phyloP scores from a whole-genome alignment of 2,329 filamentous ascomycete genomes.

The Colletotrichum zoysiae region DNA sequence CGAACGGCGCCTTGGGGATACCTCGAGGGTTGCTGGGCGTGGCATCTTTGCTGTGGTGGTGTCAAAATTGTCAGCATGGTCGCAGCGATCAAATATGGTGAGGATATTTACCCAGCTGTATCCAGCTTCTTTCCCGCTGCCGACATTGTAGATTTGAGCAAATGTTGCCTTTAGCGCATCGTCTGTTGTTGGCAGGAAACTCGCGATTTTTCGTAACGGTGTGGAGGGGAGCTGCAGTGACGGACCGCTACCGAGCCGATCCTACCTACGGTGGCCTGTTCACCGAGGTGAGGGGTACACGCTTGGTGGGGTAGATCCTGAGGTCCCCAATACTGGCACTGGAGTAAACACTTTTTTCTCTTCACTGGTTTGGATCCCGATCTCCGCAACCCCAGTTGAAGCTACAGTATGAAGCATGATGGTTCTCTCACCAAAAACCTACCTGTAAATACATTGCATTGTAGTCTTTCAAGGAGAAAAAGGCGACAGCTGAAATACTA shows the following conservation, averaged over 20 bases:
- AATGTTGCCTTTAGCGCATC: slow-evolving; percentile 37
- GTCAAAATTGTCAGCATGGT: slow-evolving; percentile 17
- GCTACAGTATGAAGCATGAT: background rate
- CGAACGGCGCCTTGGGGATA: slow-evolving; percentile 86
- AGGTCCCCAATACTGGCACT: background rate
- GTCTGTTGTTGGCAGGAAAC: slow-evolving; percentile 35
- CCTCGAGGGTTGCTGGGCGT: slow-evolving; percentile 81
- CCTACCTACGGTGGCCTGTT: slow-evolving; percentile 33
- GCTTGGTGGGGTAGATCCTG: background rate
- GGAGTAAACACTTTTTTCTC: no score
- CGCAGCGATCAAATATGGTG: background rate
- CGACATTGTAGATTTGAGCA: slow-evolving; percentile 31
- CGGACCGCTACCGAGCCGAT: slow-evolving; percentile 36
- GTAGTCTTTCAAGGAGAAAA: background rate
- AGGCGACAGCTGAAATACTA: background rate
- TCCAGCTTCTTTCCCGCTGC: slow-evolving; percentile 37
- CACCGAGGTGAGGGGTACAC: slow-evolving; percentile 40
- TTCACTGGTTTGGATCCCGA: background rate
- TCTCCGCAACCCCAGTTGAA: background rate
- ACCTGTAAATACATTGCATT: background rate
- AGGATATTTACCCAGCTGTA: slow-evolving; percentile 18
- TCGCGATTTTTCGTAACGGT: slow-evolving; percentile 40
- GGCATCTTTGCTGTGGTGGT: slow-evolving; percentile 57
- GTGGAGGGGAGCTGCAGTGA: slow-evolving; percentile 42
- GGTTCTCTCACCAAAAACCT: accelerated